A percentile compares a stretch with the other conserved stretches of the same genome.
These are phyloP conservation scores for Leccinum obscurum DNA, from an alignment of 768 basidiomycete genomes.

Conservation along the genomic window DNA sequence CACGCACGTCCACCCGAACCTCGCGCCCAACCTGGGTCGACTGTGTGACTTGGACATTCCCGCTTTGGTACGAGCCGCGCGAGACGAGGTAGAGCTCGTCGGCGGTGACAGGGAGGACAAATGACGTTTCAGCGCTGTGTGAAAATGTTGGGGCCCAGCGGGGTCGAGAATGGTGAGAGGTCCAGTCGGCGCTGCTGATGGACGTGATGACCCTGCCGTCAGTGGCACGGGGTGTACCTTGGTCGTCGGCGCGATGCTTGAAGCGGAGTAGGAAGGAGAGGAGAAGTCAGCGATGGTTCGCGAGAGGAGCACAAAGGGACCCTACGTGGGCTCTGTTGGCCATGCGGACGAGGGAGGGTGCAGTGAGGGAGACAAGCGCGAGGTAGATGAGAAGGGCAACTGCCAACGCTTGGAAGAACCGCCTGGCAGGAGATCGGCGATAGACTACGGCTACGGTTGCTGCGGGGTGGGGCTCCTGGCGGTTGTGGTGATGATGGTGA, in stretches of 20 bases:
- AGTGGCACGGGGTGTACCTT: not conserved
- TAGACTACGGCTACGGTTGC: not conserved
- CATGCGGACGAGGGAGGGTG: not conserved
- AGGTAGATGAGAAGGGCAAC: not conserved
- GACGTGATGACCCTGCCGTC: not conserved
- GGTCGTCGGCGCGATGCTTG: not conserved
- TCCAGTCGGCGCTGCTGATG: conserved; percentile 15
- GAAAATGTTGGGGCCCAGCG: conserved; percentile 20
- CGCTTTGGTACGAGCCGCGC: conserved; percentile 30
- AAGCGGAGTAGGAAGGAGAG: not conserved
- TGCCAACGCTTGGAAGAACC: not conserved
- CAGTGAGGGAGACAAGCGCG: not conserved
- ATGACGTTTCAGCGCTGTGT: conserved; percentile 21
- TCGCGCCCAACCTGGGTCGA: not conserved
- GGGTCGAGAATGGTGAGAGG: conserved; percentile 8
- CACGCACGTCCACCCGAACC: conserved; percentile 32
- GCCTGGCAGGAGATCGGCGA: not conserved
- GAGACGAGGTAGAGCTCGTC: conserved; percentile 36
- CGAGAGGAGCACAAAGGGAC: not conserved
- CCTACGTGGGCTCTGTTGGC: not conserved
- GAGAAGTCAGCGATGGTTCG: not conserved
- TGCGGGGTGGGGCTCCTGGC: not conserved
- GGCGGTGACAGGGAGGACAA: conserved; percentile 32
- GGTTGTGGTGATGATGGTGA: not conserved
- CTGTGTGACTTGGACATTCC: conserved; percentile 23